Conservation (phyloP, 2,329 filamentous ascomycete genomes). For the Xylaria sp. region DNA sequence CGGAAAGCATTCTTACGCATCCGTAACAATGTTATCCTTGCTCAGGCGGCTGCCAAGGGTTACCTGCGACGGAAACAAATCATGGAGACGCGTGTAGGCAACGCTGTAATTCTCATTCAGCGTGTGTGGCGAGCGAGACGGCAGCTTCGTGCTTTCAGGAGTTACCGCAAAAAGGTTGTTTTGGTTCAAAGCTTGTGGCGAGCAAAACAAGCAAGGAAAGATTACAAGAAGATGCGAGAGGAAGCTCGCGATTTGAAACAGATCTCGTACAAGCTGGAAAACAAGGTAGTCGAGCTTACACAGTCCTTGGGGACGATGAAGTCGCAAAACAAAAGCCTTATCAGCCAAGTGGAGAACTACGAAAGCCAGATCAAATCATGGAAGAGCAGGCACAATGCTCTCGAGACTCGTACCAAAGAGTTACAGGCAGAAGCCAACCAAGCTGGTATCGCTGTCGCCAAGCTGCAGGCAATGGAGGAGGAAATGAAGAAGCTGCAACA, state of each 20-base stretch:
- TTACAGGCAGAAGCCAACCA: slow-evolving; percentile 97
- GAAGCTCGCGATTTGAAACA: slow-evolving; percentile 98
- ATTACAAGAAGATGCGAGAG: slow-evolving; percentile 90
- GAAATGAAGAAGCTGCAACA: slow-evolving; percentile 92
- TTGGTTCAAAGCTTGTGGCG: slow-evolving; percentile 94
- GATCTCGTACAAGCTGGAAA: slow-evolving; percentile 98
- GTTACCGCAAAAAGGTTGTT: slow-evolving; percentile 86
- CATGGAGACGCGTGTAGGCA: slow-evolving; percentile 90
- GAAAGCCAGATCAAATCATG: slow-evolving; percentile 95
- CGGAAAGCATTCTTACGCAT: slow-evolving; percentile 79
- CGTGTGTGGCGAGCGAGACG: slow-evolving; percentile 83
- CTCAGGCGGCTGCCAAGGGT: slow-evolving; percentile 90
- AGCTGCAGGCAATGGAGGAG: slow-evolving; percentile 88
- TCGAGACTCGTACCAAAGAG: slow-evolving; percentile 90
- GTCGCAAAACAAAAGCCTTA: slow-evolving; percentile 88
- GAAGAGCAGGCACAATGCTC: slow-evolving; percentile 87
- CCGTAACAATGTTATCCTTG: slow-evolving; percentile 82
- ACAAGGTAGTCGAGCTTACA: slow-evolving; percentile 98
- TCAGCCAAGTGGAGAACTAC: slow-evolving; percentile 91
- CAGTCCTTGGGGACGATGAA: slow-evolving; percentile 92
- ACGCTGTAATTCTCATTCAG: slow-evolving; percentile 90
- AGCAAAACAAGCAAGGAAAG: slow-evolving; percentile 77
- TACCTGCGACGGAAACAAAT: slow-evolving; percentile 90
- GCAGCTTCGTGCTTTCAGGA: slow-evolving; percentile 80
- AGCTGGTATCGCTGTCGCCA: slow-evolving; percentile 91